Evolutionary conservation across 2,329 filamentous ascomycete genomes (phyloP), one percentile per base, ranked within the genome.

Genomic region (Kalmusia sp.): DNA sequence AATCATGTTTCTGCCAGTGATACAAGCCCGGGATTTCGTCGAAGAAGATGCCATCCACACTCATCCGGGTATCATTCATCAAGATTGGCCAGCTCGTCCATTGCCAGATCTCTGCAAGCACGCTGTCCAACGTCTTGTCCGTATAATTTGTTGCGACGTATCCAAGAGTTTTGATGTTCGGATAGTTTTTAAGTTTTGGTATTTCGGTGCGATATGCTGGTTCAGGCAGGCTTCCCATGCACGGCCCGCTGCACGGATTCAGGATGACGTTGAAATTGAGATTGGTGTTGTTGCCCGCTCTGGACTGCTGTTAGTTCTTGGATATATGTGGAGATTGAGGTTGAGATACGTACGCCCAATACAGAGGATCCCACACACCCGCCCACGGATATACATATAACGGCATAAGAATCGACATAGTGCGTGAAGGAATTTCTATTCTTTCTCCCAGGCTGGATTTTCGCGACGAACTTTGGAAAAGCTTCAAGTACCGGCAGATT

Each of bases 81-180:
- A 57, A 25, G 43, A 59, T 65, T 51, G 69, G 66, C 80, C 80
- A 83, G 7, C 68, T 71, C 9, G 73, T 71, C 53, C 82, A 83
- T 6, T 68, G 73, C 35, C 72, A 68, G 30, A 83, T 76, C 55
- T 83, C 80, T 43, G 61, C 41, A 12, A 62, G 27, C 2, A 63
- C 55, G 8, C 44, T 43, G 5, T 60, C 64, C 8, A 67, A 40
- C 6, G 48, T 41, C 52, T 64, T 64, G 37, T 61, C 68, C 2
- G 71, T 72, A 58, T 82, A 84, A 9, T 79, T 81, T 14, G 77
- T 79, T 9, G 81, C 71, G 57, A 84, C 80, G 61, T 81, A 82
- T 1, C 77, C 78, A 19, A 83, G 62, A 9, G 81, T 74, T 6
- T 75, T 71, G 40, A 79, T 78, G 64, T 84, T 83, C 50, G 76